Evolutionary conservation across 179 eudicot genomes (phyloP).

Genomic region (Camellia oleifera): DNA sequence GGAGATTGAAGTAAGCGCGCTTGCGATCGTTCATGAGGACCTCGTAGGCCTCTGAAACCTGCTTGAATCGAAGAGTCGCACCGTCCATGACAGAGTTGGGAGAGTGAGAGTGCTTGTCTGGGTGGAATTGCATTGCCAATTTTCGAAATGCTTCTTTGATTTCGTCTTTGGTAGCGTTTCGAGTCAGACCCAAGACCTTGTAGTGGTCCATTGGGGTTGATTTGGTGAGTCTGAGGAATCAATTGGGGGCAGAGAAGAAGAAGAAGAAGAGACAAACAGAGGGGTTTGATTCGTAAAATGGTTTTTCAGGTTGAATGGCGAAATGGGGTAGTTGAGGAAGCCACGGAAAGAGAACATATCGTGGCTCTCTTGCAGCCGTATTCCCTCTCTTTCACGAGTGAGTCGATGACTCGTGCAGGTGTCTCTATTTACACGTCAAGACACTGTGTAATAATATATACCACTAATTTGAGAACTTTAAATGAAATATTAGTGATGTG

Average conservation of each 20-base stretch:
- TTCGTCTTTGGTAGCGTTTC: conserved; percentile 54
- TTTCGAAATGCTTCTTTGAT: conserved; percentile 70
- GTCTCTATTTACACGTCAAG: no score
- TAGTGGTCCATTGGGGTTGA: conserved; percentile 51
- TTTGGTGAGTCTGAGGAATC: not conserved
- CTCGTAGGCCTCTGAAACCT: conserved; percentile 75
- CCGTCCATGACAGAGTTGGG: conserved; percentile 44
- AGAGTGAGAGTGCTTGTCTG: conserved; percentile 70
- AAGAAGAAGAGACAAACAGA: not conserved
- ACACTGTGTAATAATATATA: no score
- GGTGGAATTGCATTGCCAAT: conserved; percentile 72
- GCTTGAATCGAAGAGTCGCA: conserved; percentile 66
- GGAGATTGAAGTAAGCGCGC: conserved; percentile 66
- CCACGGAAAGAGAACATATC: no score
- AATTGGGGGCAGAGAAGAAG: conserved; percentile 9
- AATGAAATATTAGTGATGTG: no score
- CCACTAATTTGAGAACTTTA: no score
- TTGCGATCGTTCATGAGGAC: conserved; percentile 69
- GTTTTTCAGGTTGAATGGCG: not conserved
- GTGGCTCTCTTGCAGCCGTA: no score
- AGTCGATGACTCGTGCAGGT: no score
- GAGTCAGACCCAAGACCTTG: conserved; percentile 52
- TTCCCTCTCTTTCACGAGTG: no score
- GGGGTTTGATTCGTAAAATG: not conserved
- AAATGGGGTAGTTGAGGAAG: not conserved